These are phyloP conservation scores for Vararia minispora DNA, from an alignment of 768 basidiomycete species.

Conservation along the genomic window DNA sequence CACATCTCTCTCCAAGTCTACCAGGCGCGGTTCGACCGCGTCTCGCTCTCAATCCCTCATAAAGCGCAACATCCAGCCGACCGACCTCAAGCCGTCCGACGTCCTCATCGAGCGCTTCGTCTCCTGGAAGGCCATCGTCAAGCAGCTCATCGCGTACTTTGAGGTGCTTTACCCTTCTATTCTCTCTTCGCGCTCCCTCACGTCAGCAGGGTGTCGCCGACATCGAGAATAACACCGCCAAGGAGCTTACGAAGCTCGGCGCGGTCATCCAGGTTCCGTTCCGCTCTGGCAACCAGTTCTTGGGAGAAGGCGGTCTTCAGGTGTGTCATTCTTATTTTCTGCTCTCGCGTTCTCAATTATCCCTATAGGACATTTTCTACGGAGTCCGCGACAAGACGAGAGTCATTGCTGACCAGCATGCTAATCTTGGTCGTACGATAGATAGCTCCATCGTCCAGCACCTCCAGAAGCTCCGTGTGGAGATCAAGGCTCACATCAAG, in stretches of 20 bases:
- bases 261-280: conserved; percentile 98
- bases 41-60: conserved; percentile 82
- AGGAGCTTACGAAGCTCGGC: conserved; percentile 86
- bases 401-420: conserved; percentile 88
- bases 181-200: background rate
- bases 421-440: conserved; percentile 91
- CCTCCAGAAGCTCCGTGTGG: conserved; percentile 84
- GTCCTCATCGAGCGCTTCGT: conserved; percentile 92
- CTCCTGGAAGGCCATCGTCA: conserved; percentile 94
- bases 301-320: conserved; percentile 95
- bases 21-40: conserved; percentile 55
- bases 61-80: conserved; percentile 86
- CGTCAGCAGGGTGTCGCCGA: conserved; percentile 49
- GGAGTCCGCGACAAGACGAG: conserved; percentile 89
- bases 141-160: conserved; percentile 90
- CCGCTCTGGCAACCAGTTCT: conserved; percentile 89
- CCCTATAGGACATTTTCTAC: conserved; percentile 76
- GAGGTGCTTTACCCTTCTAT: conserved; percentile 30
- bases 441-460: conserved; percentile 97
- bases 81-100: conserved; percentile 88
- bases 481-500: conserved; percentile 98
- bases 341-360: background rate
- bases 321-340: conserved; percentile 22
- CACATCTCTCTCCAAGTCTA: conserved; percentile 58
- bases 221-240: conserved; percentile 90